A percentile compares a stretch with the other conserved stretches of the same genome.
These are phyloP conservation scores for Plasmodium vinckei DNA, from an alignment of 169 alveolate species.

Conservation along the genomic window DNA sequence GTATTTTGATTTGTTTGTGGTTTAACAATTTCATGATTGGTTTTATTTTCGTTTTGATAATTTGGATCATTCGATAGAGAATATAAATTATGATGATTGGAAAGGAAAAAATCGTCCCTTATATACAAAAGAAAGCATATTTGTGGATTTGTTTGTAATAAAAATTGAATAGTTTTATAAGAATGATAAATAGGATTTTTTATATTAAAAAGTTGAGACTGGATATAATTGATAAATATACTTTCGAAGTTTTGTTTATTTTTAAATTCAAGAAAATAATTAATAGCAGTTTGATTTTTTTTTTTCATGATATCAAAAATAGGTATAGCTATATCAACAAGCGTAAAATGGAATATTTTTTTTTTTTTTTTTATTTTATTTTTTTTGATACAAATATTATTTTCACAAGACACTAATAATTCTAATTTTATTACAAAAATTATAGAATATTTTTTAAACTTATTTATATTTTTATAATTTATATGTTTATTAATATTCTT, in stretches of 20 bases:
- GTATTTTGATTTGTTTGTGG: conserved; percentile 6
- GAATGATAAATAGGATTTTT: background rate
- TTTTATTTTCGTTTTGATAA: no score
- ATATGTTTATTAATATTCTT: conserved; percentile 17
- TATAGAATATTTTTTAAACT: conserved; percentile 42
- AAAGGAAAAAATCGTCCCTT: conserved; percentile 42
- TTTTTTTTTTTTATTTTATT: conserved; percentile 9
- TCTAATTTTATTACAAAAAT: conserved; percentile 54
- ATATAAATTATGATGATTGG: background rate
- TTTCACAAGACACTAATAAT: background rate
- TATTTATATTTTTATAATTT: conserved; percentile 44
- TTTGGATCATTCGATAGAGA: no score
- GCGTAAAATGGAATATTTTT: conserved; percentile 44
- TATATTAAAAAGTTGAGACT: conserved; percentile 36
- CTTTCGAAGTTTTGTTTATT: conserved; percentile 50
- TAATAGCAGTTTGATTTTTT: conserved; percentile 19
- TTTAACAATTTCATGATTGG: background rate
- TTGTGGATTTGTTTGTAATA: conserved; percentile 31
- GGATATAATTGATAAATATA: conserved; percentile 48
- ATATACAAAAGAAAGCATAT: conserved; percentile 42
- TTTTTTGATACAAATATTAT: no score
- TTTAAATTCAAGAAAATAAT: conserved; percentile 42
- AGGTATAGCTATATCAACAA: conserved; percentile 59
- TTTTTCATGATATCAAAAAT: conserved; percentile 53
- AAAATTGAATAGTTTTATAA: conserved; percentile 21